Conservation (phyloP, 257 asterid genomes). For the Rauvolfia tetraphylla region DNA sequence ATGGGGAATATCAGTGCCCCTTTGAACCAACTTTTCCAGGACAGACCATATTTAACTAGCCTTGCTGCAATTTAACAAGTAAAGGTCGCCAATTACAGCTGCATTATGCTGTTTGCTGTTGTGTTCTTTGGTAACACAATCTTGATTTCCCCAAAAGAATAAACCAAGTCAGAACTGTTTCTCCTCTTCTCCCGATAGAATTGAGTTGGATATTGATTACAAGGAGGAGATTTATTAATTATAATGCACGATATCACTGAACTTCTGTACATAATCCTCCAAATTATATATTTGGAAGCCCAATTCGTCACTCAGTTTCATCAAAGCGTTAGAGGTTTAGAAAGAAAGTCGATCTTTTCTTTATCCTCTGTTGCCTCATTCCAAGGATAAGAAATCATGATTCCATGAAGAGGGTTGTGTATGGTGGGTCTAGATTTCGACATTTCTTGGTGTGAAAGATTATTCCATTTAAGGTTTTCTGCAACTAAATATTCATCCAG, state of each 20-base stretch:
- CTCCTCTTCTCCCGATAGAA: neutral
- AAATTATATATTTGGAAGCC: no score
- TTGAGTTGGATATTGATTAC: neutral
- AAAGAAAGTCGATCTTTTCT: constrained; percentile 3
- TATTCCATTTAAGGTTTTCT: constrained; percentile 4
- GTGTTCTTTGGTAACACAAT: constrained; percentile 26
- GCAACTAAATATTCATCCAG: constrained; percentile 10
- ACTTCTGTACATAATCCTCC: no score
- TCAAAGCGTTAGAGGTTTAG: no score
- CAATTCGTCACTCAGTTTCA: neutral
- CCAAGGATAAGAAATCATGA: constrained; percentile 24
- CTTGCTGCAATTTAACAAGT: constrained; percentile 6
- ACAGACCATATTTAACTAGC: constrained; percentile 1
- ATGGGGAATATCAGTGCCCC: constrained; percentile 11
- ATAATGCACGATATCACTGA: neutral
- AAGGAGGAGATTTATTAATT: neutral
- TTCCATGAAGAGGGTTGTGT: constrained; percentile 21
- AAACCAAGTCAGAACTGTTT: neutral
- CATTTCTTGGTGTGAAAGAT: constrained; percentile 35
- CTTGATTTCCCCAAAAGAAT: constrained; percentile 1
- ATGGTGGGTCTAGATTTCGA: constrained; percentile 34
- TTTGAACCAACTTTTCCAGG: constrained; percentile 12
- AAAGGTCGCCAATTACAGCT: constrained; percentile 7
- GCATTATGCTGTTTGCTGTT: constrained; percentile 21
- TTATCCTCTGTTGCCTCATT: constrained; percentile 8